Evolutionary conservation across 2,329 filamentous ascomycete species (phyloP).

Genomic region (Bipolaris cookei): DNA sequence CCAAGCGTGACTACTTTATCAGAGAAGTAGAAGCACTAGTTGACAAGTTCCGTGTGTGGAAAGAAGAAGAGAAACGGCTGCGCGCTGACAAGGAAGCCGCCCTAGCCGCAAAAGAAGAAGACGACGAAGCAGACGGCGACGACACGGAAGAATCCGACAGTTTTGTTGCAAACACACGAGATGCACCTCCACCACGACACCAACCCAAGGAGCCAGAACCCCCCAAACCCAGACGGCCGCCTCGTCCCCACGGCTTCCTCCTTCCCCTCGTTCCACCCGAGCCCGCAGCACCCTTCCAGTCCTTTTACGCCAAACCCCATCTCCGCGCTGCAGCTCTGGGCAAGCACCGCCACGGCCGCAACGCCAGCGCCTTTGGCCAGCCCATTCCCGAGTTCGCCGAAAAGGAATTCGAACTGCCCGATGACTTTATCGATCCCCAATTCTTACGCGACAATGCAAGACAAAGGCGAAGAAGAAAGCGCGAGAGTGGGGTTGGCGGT

Average conservation of each 20-base stretch:
- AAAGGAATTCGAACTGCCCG: slow-evolving; percentile 76
- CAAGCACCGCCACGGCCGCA: slow-evolving; percentile 71
- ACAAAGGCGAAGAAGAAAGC: slow-evolving; percentile 66
- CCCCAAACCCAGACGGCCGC: slow-evolving; percentile 41
- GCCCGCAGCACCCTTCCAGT: slow-evolving; percentile 72
- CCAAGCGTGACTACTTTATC: slow-evolving; percentile 84
- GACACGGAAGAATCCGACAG: slow-evolving; percentile 47
- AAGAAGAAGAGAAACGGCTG: slow-evolving; percentile 83
- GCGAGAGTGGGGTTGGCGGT: slow-evolving; percentile 51
- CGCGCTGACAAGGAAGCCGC: slow-evolving; percentile 77
- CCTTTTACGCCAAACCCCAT: slow-evolving; percentile 82
- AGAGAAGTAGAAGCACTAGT: slow-evolving; percentile 80
- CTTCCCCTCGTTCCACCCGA: slow-evolving; percentile 38
- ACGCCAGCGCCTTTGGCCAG: slow-evolving; percentile 79
- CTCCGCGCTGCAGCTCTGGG: slow-evolving; percentile 81
- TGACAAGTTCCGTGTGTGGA: slow-evolving; percentile 88
- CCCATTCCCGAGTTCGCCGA: slow-evolving; percentile 75
- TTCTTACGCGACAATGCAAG: slow-evolving; percentile 64
- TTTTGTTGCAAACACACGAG: slow-evolving; percentile 19
- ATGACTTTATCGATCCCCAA: slow-evolving; percentile 62
- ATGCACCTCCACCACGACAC: slow-evolving; percentile 35
- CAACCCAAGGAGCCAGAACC: slow-evolving; percentile 52
- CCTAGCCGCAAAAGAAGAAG: slow-evolving; percentile 56
- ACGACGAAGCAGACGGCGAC: slow-evolving; percentile 47
- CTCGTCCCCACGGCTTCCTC: slow-evolving; percentile 42